Conservation (phyloP, 345 rosid species). For the Arabidopsis suecica region DNA sequence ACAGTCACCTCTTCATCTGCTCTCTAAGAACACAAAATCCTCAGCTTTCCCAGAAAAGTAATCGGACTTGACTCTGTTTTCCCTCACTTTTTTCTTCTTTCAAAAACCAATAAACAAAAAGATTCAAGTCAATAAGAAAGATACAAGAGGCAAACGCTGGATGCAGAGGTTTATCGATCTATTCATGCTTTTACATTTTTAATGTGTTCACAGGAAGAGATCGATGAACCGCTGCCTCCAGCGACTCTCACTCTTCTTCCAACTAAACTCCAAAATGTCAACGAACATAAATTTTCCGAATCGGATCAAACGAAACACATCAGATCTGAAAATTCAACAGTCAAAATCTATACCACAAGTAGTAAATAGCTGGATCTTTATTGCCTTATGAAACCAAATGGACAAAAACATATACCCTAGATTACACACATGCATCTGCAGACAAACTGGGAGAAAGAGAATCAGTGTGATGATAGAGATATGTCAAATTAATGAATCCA, state of each 20-base stretch:
- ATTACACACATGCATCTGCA: constrained; percentile 8
- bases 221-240: constrained; percentile 99
- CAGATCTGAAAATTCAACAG: constrained; percentile 39
- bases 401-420: constrained; percentile 3
- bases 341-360: constrained; percentile 9
- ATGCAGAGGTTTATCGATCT: constrained; percentile 99
- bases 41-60: not conserved
- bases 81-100: not conserved
- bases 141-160: constrained; percentile 61
- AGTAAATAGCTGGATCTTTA: constrained; percentile 2
- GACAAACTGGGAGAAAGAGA: not conserved
- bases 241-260: constrained; percentile 50
- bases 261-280: not conserved
- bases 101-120: not conserved
- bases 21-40: not conserved
- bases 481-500: not conserved
- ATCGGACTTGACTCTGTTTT: not conserved
- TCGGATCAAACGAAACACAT: constrained; percentile 23
- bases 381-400: not conserved
- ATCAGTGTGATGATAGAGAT: not conserved
- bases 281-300: not conserved
- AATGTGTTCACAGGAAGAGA: constrained; percentile 66
- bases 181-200: constrained; percentile 59
- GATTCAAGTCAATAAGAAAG: not conserved
- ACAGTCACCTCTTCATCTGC: not conserved